A percentile compares a stretch with the other conserved stretches of the same genome.
Conservation (phyloP, 2,329 filamentous ascomycete genomes). For the Rosellinia necatrix region DNA sequence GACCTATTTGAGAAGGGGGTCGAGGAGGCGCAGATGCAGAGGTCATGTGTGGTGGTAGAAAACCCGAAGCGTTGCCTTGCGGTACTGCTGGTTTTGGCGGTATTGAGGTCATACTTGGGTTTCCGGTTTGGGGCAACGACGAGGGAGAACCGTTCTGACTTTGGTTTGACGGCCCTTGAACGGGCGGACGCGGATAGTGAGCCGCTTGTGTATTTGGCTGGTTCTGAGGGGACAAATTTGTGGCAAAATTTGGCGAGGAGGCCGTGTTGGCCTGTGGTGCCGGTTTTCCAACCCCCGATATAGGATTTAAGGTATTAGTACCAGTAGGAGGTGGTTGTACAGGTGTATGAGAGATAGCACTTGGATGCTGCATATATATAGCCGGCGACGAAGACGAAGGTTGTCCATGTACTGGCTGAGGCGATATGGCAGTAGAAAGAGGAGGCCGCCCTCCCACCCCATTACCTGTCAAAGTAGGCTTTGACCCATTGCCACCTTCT, state of each 20-base stretch:
- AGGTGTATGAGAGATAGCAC: not conserved
- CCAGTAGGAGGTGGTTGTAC: not conserved
- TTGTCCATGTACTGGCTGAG: not conserved
- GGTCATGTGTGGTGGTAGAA: not conserved
- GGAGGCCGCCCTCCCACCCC: not conserved
- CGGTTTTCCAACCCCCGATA: not conserved
- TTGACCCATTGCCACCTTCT: not conserved
- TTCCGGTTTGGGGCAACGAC: not conserved
- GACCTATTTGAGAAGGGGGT: slow-evolving; percentile 5
- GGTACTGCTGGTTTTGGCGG: not conserved
- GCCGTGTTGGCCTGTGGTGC: not conserved
- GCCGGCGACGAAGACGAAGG: not conserved
- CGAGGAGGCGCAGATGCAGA: not conserved
- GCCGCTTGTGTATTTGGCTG: not conserved
- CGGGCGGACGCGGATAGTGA: not conserved
- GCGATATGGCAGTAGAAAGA: not conserved
- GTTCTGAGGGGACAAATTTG: not conserved
- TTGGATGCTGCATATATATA: slow-evolving; percentile 8
- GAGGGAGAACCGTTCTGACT: not conserved
- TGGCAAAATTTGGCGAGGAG: slow-evolving; percentile 4
- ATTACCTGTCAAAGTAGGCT: not conserved
- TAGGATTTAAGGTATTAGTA: slow-evolving; percentile 1
- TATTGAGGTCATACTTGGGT: not conserved
- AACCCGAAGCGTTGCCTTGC: slow-evolving; percentile 1
- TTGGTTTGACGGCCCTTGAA: slow-evolving; percentile 1